A percentile compares a stretch with the other conserved stretches of the same genome.
Evolutionary conservation across 129 eudicot genomes (phyloP).

Genomic region (Pseudognaphalium luteoalbum): DNA sequence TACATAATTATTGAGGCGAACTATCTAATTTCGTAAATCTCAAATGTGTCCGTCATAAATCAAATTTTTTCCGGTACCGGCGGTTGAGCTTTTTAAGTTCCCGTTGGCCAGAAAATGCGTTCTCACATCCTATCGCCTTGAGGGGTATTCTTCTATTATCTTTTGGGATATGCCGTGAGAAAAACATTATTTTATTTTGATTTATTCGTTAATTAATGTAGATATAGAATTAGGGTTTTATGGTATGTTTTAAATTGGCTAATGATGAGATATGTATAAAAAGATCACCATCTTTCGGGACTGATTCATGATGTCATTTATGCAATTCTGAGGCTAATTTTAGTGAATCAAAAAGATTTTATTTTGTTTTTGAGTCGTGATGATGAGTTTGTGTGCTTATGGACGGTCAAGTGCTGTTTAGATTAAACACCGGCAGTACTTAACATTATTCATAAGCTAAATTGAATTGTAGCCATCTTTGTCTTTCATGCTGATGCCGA

Average conservation of each 20-base stretch:
- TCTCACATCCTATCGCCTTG: slow-evolving; percentile 46
- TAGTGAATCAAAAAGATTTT: not conserved
- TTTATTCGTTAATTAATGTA: not conserved
- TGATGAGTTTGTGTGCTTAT: slow-evolving; percentile 15
- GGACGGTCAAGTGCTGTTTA: slow-evolving; percentile 41
- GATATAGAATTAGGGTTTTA: not conserved
- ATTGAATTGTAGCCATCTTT: slow-evolving; percentile 23
- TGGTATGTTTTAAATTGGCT: not conserved
- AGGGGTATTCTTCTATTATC: slow-evolving; percentile 38
- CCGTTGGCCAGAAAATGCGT: slow-evolving; percentile 14
- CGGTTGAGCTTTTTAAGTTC: slow-evolving; percentile 26
- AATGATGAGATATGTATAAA: slow-evolving; percentile 24
- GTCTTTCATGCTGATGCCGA: slow-evolving; percentile 20
- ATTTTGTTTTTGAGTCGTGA: not conserved
- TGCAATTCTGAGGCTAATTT: slow-evolving; percentile 29
- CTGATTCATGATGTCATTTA: slow-evolving; percentile 29
- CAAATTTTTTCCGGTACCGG: not conserved
- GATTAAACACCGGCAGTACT: slow-evolving; percentile 25
- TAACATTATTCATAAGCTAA: slow-evolving; percentile 34
- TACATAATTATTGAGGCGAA: slow-evolving; percentile 10
- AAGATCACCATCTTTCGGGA: slow-evolving; percentile 46
- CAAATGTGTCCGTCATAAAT: slow-evolving; percentile 16
- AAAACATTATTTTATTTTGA: slow-evolving; percentile 18
- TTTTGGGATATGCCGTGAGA: slow-evolving; percentile 44
- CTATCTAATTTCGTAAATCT: slow-evolving; percentile 14